These are phyloP conservation scores for Phytomonas sp. DNA, from an alignment of 208 protist species.

Conservation along the genomic window DNA sequence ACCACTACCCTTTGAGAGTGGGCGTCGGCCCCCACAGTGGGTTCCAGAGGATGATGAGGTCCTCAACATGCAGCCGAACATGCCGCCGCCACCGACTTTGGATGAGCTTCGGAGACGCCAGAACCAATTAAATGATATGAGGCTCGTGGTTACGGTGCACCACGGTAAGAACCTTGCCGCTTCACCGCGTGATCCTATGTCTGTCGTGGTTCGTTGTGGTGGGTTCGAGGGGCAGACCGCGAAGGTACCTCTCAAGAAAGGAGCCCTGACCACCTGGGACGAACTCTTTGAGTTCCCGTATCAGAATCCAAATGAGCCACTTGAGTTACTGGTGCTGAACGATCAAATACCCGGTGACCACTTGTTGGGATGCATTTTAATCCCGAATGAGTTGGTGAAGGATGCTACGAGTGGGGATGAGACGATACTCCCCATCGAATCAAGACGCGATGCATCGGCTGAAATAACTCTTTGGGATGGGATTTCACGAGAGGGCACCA, in stretches of 20 bases:
- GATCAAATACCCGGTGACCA: slow-evolving; percentile 43
- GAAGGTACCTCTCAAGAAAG: slow-evolving; percentile 66
- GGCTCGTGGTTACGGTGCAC: slow-evolving; percentile 85
- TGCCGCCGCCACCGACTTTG: slow-evolving; percentile 63
- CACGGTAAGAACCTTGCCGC: slow-evolving; percentile 66
- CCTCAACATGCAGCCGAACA: slow-evolving; percentile 18
- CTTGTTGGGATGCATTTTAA: slow-evolving; percentile 60
- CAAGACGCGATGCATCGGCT: slow-evolving; percentile 46
- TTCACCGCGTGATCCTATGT: slow-evolving; percentile 47
- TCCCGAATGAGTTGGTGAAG: slow-evolving; percentile 57
- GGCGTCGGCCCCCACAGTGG: slow-evolving; percentile 33
- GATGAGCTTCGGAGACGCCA: slow-evolving; percentile 51
- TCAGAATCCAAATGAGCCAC: slow-evolving; percentile 59
- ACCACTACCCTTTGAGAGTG: slow-evolving; percentile 26
- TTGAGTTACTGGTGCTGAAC: slow-evolving; percentile 81
- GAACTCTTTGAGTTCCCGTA: slow-evolving; percentile 88
- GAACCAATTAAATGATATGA: slow-evolving; percentile 21
- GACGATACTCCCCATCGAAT: slow-evolving; percentile 64
- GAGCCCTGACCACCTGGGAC: slow-evolving; percentile 64
- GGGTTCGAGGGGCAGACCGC: slow-evolving; percentile 84
- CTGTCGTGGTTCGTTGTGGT: slow-evolving; percentile 80
- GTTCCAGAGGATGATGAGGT: slow-evolving; percentile 36
- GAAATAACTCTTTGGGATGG: slow-evolving; percentile 28
- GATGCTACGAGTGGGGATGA: slow-evolving; percentile 64
- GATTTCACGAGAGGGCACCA: slow-evolving; percentile 52